These are phyloP conservation scores for Triticum dicoccoides DNA, from an alignment of 176 grass and related monocot genomes.

Conservation along the genomic window DNA sequence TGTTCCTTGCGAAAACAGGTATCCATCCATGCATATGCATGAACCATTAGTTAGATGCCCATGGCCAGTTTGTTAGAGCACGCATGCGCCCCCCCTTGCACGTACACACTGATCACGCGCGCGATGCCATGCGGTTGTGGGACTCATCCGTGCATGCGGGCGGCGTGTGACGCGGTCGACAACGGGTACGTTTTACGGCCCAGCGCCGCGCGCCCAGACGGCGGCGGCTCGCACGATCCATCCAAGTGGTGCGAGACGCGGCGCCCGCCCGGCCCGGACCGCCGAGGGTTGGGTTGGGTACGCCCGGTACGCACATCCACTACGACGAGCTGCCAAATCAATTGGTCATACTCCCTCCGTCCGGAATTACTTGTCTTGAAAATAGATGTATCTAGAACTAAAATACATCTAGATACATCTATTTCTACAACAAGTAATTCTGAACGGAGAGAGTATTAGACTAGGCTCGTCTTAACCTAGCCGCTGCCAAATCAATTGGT, in stretches of 20 bases:
- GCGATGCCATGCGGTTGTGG: constrained; percentile 25
- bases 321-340: too few species aligned
- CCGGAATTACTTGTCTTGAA: too few species aligned
- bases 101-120: background rate
- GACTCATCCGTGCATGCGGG: background rate
- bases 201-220: background rate
- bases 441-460: too few species aligned
- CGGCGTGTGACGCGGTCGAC: background rate
- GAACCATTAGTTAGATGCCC: background rate
- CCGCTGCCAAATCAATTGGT: too few species aligned
- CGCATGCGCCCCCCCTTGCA: background rate
- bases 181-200: constrained; percentile 9
- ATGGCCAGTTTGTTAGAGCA: background rate
- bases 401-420: too few species aligned
- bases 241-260: background rate
- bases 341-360: too few species aligned
- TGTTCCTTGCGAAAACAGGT: constrained; percentile 15
- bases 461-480: too few species aligned
- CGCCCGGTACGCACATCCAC: too few species aligned
- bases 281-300: too few species aligned
- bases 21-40: background rate
- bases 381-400: too few species aligned
- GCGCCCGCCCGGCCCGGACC: too few species aligned
- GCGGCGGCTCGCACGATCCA: background rate
- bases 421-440: too few species aligned